phyloP scores from a whole-genome alignment of 768 basidiomycete genomes.

The Guyanaporus albipodus region DNA sequence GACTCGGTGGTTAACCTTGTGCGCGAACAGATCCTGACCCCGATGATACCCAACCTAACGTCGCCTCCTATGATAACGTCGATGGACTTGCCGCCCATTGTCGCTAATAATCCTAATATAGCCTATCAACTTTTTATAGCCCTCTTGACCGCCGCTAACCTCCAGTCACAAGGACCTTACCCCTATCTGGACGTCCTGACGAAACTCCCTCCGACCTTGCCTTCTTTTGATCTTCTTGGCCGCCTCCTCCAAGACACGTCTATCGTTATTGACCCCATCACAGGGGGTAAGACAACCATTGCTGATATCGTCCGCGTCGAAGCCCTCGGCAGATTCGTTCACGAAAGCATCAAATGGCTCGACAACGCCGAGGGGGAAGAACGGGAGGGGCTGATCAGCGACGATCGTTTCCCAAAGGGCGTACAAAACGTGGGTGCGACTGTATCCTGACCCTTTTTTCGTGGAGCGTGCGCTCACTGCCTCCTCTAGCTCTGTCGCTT shows the following conservation, averaged over 20 bases:
- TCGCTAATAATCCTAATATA: constrained; percentile 63
- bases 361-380: constrained; percentile 69
- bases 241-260: constrained; percentile 63
- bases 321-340: constrained; percentile 67
- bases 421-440: constrained; percentile 68
- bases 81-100: constrained; percentile 61
- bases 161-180: constrained; percentile 33
- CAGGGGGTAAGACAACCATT: constrained; percentile 52
- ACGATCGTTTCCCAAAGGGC: constrained; percentile 70
- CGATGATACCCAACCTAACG: constrained; percentile 42
- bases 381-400: constrained; percentile 60
- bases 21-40: constrained; percentile 45
- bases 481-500: constrained; percentile 66
- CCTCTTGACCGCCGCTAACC: constrained; percentile 42
- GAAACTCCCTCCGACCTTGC: constrained; percentile 65
- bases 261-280: constrained; percentile 36
- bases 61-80: constrained; percentile 57
- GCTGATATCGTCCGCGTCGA: constrained; percentile 63
- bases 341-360: constrained; percentile 65
- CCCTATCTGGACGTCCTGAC: constrained; percentile 61
- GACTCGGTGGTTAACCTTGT: not conserved
- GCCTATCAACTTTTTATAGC: constrained; percentile 64
- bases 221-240: constrained; percentile 71
- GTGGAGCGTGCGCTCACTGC: constrained; percentile 2
- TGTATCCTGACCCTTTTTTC: no score